Evolutionary conservation across 2,329 filamentous ascomycete genomes (phyloP), one percentile per base, ranked within the genome.

Genomic region (Tricladium varicosporioides): DNA sequence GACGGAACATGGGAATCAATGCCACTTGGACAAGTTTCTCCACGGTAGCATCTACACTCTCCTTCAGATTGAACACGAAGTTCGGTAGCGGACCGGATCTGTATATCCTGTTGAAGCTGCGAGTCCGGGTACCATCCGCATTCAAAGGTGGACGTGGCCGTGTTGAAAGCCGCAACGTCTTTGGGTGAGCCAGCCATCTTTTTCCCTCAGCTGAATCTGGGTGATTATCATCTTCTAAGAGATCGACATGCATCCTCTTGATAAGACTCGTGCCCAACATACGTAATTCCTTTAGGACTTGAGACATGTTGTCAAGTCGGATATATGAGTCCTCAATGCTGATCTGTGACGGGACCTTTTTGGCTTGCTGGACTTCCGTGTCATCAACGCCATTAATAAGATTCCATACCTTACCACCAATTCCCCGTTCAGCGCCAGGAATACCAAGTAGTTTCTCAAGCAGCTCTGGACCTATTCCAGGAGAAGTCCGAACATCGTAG

Each of bases 251-350:
- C 88, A 97, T 92, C 32, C 92, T 82, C 32, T 83, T 82, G 11
- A 97, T 72, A 9, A 97, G 76, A 62, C 88, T 91, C 11, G 76
- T 77, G 0, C 88, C 80, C 1, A 97, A 75, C 58, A 82, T 79
- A n/a, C 76, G 73, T 43, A 97, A 76, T 72, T 95, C 87, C 60
- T 82, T 83, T 44, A 77, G 74, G 31, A 95, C 84, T 57, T 86
- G 80, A 1, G 82, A 72, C 51, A 87, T 70, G 0, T 79, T 85
- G 63, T 88, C 82, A 1, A 96, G 76, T 0, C 85, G 84, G 19
- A 83, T 80, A 70, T 96, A 97, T 14, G 91, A 94, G 73, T 97
- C 92, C 70, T 97, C 93, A 61, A 97, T 94, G 71, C 91, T 94
- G 69, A 97, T 95, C 72, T 97, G 92, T 1, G 84, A 85, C 0